A percentile compares a stretch with the other conserved stretches of the same genome.
These are phyloP conservation scores for Scleroderma bovista DNA, from an alignment of 768 basidiomycete species.

Conservation along the genomic window DNA sequence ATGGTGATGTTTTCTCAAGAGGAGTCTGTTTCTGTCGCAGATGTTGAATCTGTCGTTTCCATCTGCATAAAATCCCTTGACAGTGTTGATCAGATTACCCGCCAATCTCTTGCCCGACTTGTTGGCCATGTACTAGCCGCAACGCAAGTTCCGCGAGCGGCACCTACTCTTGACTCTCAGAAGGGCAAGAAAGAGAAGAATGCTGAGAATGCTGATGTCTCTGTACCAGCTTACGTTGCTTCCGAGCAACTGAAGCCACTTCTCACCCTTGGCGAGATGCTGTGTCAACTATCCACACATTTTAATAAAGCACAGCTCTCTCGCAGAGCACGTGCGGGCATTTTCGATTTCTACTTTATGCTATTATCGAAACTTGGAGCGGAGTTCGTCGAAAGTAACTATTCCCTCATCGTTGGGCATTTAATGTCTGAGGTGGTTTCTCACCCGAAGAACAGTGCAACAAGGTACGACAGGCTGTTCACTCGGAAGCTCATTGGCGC, in stretches of 20 bases:
- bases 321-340: constrained; percentile 72
- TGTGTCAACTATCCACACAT: constrained; percentile 68
- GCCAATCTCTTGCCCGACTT: constrained; percentile 74
- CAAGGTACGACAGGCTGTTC: constrained; percentile 71
- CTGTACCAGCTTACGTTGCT: constrained; percentile 37
- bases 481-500: constrained; percentile 70
- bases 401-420: constrained; percentile 72
- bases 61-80: constrained; percentile 74
- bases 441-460: constrained; percentile 45
- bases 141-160: constrained; percentile 65
- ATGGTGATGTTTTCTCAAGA: constrained; percentile 54
- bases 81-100: constrained; percentile 74
- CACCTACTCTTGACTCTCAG: constrained; percentile 43
- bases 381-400: constrained; percentile 77
- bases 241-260: constrained; percentile 62
- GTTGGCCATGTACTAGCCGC: constrained; percentile 79
- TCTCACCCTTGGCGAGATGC: constrained; percentile 73
- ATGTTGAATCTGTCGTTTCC: constrained; percentile 71
- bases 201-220: constrained; percentile 54
- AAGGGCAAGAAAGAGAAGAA: constrained; percentile 66
- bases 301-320: constrained; percentile 72
- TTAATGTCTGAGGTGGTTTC: constrained; percentile 74
- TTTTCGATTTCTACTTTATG: constrained; percentile 85
- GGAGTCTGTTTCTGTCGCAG: constrained; percentile 51
- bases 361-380: constrained; percentile 72